Conservation (phyloP, 345 rosid species). For the Mercurialis annua region DNA sequence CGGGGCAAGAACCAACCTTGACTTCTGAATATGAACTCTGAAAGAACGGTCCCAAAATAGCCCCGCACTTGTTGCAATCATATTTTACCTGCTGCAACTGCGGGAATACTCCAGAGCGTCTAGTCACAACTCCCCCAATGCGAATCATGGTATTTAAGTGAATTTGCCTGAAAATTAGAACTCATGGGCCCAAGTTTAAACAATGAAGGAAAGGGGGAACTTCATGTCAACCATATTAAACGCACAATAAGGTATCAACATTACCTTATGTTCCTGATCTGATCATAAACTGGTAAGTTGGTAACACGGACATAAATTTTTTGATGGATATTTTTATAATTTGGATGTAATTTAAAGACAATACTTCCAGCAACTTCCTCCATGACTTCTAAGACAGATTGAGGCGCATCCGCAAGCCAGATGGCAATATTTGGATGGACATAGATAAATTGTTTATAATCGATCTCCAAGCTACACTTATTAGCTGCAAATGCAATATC, state of each 20-base stretch:
- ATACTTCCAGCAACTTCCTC: constrained; percentile 79
- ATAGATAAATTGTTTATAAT: constrained; percentile 82
- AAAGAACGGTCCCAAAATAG: constrained; percentile 85
- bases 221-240: background rate
- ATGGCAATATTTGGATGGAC: constrained; percentile 94
- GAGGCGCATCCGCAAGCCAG: constrained; percentile 98
- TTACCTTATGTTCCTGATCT: constrained; percentile 89
- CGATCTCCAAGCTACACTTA: constrained; percentile 86
- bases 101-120: constrained; percentile 98
- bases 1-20: constrained; percentile 97
- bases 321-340: constrained; percentile 77
- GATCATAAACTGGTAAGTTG: constrained; percentile 91
- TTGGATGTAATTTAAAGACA: constrained; percentile 83
- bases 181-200: constrained; percentile 12
- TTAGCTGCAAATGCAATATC: constrained; percentile 58
- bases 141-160: constrained; percentile 98
- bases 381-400: constrained; percentile 95
- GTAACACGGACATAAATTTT: constrained; percentile 83
- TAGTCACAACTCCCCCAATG: constrained; percentile 95
- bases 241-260: background rate
- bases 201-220: background rate
- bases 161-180: constrained; percentile 62
- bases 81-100: constrained; percentile 97
- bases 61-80: constrained; percentile 96
- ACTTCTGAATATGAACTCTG: constrained; percentile 98